phyloP scores from a whole-genome alignment of 768 basidiomycete genomes.

The Calocybe indica region DNA sequence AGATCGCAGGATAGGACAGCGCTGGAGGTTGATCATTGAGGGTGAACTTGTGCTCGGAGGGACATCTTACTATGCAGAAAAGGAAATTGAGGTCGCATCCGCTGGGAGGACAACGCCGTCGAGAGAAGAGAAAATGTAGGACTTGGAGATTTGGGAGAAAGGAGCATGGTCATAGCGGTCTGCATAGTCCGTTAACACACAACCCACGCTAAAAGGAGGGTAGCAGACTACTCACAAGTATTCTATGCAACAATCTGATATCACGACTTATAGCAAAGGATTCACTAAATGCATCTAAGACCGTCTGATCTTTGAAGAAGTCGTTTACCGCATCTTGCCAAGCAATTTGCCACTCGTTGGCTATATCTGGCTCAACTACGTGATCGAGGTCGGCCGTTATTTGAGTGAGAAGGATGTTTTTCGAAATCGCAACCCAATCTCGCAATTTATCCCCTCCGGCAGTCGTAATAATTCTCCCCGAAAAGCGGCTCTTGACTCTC shows the following conservation, averaged over 20 bases:
- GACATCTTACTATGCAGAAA: conserved; percentile 45
- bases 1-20: conserved; percentile 72
- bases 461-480: conserved; percentile 81
- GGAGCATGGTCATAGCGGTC: conserved; percentile 36
- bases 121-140: conserved; percentile 41
- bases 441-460: conserved; percentile 48
- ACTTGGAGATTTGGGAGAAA: conserved; percentile 49
- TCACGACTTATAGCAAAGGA: conserved; percentile 59
- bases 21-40: conserved; percentile 29
- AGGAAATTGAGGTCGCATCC: conserved; percentile 46
- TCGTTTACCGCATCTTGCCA: conserved; percentile 57
- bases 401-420: conserved; percentile 34
- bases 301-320: conserved; percentile 46
- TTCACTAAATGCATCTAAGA: conserved; percentile 44
- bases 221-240: conserved; percentile 45
- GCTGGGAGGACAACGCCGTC: conserved; percentile 42
- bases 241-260: conserved; percentile 45
- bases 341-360: conserved; percentile 50
- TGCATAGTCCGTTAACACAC: conserved; percentile 13
- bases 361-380: conserved; percentile 13
- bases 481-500: conserved; percentile 95
- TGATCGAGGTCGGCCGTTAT: conserved; percentile 10
- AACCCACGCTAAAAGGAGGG: background rate
- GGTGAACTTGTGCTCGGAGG: background rate
- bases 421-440: conserved; percentile 47